A percentile compares a stretch with the other conserved stretches of the same genome.
These are phyloP conservation scores for Graphilbum fragrans DNA, from an alignment of 2,329 filamentous ascomycete genomes.

Conservation along the genomic window DNA sequence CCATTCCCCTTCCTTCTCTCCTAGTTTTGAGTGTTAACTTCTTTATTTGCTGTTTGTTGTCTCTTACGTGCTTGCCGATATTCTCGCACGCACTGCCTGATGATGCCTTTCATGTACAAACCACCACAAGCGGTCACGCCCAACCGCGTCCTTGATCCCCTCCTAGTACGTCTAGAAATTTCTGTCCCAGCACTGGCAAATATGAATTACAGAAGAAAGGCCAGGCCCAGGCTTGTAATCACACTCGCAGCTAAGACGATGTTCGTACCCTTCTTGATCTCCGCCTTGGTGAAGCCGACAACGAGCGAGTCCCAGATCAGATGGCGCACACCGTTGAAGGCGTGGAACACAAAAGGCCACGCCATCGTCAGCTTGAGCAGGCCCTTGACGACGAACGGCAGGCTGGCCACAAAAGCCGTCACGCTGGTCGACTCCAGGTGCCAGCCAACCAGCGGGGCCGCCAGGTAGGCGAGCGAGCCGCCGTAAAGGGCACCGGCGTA, in stretches of 20 bases:
- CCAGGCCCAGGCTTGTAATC: constrained; percentile 31
- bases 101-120: neutral
- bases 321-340: constrained; percentile 42
- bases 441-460: constrained; percentile 58
- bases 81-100: neutral
- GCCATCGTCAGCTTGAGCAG: constrained; percentile 40
- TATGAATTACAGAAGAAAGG: constrained; percentile 23
- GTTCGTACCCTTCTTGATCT: constrained; percentile 33
- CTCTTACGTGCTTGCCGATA: no score
- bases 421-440: constrained; percentile 48
- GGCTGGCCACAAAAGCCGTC: constrained; percentile 44
- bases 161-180: neutral
- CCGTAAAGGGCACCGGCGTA: constrained; percentile 66
- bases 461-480: constrained; percentile 72
- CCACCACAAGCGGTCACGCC: no score
- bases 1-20: no score
- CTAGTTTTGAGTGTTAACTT: no score
- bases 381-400: constrained; percentile 48
- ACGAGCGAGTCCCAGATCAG: constrained; percentile 36
- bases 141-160: no score
- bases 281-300: constrained; percentile 35
- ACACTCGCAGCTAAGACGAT: constrained; percentile 34
- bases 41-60: no score
- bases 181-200: no score
- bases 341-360: constrained; percentile 49